phyloP scores from a whole-genome alignment of 352 stramenopile genomes.

The Phytopythium oedochilum region DNA sequence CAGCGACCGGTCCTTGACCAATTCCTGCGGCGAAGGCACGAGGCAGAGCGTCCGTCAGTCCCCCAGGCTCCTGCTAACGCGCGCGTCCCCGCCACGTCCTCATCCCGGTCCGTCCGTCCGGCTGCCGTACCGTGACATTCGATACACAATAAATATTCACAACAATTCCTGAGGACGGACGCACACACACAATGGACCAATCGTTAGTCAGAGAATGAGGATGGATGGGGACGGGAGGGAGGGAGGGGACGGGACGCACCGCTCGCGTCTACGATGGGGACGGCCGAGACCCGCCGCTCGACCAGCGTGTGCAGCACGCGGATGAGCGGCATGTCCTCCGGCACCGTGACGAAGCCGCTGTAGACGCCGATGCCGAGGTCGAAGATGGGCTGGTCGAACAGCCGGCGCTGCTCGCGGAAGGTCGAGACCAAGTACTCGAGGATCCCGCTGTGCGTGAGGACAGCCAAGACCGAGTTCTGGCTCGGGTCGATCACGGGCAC shows the following conservation, averaged over 20 bases:
- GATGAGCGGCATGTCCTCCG: slow-evolving; percentile 91
- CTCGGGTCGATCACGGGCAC: slow-evolving; percentile 92
- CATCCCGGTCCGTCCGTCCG: background rate
- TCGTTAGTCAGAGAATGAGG: background rate
- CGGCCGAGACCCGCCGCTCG: slow-evolving; percentile 73
- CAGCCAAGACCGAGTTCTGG: slow-evolving; percentile 92
- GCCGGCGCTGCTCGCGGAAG: slow-evolving; percentile 94
- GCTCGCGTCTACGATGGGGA: slow-evolving; percentile 80
- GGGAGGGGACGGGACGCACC: slow-evolving; percentile 29
- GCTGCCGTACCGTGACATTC: slow-evolving; percentile 69
- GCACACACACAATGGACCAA: background rate
- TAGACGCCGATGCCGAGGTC: slow-evolving; percentile 96
- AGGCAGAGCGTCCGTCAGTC: background rate
- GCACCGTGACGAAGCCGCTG: slow-evolving; percentile 90
- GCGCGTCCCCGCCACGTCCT: background rate
- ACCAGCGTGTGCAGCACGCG: slow-evolving; percentile 90
- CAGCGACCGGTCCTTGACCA: slow-evolving; percentile 86
- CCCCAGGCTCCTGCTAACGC: background rate
- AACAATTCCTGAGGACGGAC: slow-evolving; percentile 51
- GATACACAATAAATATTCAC: slow-evolving; percentile 92
- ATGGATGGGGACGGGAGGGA: slow-evolving; percentile 6
- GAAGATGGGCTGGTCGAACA: slow-evolving; percentile 97
- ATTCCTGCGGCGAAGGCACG: slow-evolving; percentile 30
- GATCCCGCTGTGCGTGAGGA: slow-evolving; percentile 92
- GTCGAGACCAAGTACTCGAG: slow-evolving; percentile 95